Base-by-base conservation (phyloP, 768 basidiomycete species). In the Rhizopogon vinicolor region DNA sequence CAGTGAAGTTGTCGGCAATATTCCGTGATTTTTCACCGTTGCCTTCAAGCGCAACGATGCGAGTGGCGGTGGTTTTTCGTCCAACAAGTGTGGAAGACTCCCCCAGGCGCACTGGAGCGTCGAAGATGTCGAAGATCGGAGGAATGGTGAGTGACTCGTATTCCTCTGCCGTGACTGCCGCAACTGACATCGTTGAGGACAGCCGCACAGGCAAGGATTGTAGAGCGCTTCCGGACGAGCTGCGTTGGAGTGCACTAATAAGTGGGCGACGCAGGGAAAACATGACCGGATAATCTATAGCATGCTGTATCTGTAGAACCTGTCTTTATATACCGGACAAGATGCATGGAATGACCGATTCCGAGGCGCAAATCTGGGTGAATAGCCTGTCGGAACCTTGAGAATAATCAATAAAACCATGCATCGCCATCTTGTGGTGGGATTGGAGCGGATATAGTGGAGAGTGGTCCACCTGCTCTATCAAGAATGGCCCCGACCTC, bases 91-190 rank as follows among this genome's bases (percentile, higher is more conserved):
- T 56, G 56, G 61, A 67, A 31, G 68, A 73, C 57, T 74, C 74
- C 18, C 72, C 69, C 19, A 78, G 72, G 31, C 66, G 66, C 35
- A 66, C 65, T 1, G 79, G 77, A 22, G 73, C 79, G 55, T 82
- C 80, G 61, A 80, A 80, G 55, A 83, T 79, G 62, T 82, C 80
- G 57, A 77, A 74, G 46, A 79, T 77, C 42, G 68, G 69, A 10
- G 66, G 66, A 18, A 67, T 53, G 14, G 59, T 62, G 22, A 67
- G 52, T 41, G 39, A 40, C 14, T 41, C 56, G 10, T 48, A 49
- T 13, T 45, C 31, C 28, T 44, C 44, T 6, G 44, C 19, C 3
- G 60, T 42, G 37, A 62, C 53, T 37, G 41, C 22, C 4, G 55
- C 14, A 28, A 54, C 54, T 29, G 64, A 53, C 22, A 50, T 41